Conservation (phyloP, 202 grass and related monocot species). For the Sporobolus alterniflorus region DNA sequence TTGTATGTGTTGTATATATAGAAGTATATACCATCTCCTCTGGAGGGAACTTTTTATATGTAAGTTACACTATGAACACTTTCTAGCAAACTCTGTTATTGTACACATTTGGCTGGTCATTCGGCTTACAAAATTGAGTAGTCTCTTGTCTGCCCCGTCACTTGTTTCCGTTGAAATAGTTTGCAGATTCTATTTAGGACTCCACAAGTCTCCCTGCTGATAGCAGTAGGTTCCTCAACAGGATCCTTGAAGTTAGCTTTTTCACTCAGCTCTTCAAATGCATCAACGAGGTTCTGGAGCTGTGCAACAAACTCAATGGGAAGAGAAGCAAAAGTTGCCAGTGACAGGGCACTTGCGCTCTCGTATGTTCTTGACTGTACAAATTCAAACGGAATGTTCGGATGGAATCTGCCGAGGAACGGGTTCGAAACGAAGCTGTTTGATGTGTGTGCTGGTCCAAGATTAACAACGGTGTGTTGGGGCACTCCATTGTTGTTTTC, state of each 20-base stretch:
- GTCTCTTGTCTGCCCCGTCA: constrained; percentile 19
- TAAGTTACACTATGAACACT: constrained; percentile 5
- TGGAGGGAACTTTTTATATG: neutral
- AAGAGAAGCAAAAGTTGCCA: constrained; percentile 88
- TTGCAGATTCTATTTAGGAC: constrained; percentile 43
- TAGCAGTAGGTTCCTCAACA: constrained; percentile 53
- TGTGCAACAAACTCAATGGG: constrained; percentile 92
- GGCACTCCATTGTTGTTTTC: constrained; percentile 4
- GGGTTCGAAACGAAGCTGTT: constrained; percentile 25
- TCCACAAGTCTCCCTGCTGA: constrained; percentile 19
- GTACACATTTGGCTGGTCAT: constrained; percentile 7
- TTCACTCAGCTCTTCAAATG: constrained; percentile 76
- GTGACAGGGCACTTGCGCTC: constrained; percentile 84
- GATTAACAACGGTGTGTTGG: neutral
- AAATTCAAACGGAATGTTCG: too few relatives aligned
- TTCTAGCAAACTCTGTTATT: constrained; percentile 3
- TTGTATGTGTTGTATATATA: constrained; percentile 22
- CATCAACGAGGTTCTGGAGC: constrained; percentile 79
- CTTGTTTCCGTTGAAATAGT: constrained; percentile 33
- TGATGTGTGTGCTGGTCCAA: constrained; percentile 5
- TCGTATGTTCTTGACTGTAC: constrained; percentile 68
- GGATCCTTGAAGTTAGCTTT: constrained; percentile 73
- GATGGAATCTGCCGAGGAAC: constrained; percentile 29
- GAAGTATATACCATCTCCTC: constrained; percentile 17
- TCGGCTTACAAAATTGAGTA: neutral